phyloP scores from a whole-genome alignment of 495 filamentous ascomycete genomes.

The Pyrenula aspistea region DNA sequence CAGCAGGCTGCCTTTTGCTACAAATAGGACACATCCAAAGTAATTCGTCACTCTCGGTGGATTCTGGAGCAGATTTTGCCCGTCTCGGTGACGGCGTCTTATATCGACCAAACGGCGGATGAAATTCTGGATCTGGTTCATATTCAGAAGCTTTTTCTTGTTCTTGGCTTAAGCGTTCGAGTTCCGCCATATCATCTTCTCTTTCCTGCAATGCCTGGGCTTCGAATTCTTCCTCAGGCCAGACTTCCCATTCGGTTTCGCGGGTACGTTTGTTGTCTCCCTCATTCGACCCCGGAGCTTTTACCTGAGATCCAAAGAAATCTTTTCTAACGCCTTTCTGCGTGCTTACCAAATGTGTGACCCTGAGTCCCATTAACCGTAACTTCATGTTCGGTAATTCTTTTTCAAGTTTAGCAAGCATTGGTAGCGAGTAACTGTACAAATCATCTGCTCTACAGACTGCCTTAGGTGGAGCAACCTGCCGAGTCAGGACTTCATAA shows the following conservation, averaged over 20 bases:
- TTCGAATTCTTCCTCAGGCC: slow-evolving; percentile 60
- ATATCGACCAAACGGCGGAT: slow-evolving; percentile 2
- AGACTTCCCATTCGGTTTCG: slow-evolving; percentile 47
- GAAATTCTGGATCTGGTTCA: background rate
- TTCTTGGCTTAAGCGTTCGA: slow-evolving; percentile 55
- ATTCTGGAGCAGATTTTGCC: background rate
- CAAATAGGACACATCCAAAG: slow-evolving; percentile 89
- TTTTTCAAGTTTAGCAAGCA: slow-evolving; percentile 74
- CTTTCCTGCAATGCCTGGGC: slow-evolving; percentile 49
- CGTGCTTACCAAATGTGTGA: slow-evolving; percentile 75
- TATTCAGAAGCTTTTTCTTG: slow-evolving; percentile 7
- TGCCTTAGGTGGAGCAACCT: slow-evolving; percentile 61
- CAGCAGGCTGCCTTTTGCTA: slow-evolving; percentile 52
- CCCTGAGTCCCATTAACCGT: slow-evolving; percentile 77
- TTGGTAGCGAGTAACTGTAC: slow-evolving; percentile 69
- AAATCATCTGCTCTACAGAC: slow-evolving; percentile 67
- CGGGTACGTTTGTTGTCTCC: background rate
- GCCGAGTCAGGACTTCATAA: slow-evolving; percentile 80
- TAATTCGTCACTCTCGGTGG: slow-evolving; percentile 17
- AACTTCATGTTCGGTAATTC: slow-evolving; percentile 75
- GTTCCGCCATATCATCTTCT: slow-evolving; percentile 51
- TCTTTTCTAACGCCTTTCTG: slow-evolving; percentile 59
- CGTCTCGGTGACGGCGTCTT: slow-evolving; percentile 5
- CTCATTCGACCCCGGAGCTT: slow-evolving; percentile 8
- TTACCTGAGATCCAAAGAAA: slow-evolving; percentile 57